Evolutionary conservation across 2,329 filamentous ascomycete species (phyloP), one percentile per base, ranked within the genome.

Genomic region (Furcasterigmium furcatum): DNA sequence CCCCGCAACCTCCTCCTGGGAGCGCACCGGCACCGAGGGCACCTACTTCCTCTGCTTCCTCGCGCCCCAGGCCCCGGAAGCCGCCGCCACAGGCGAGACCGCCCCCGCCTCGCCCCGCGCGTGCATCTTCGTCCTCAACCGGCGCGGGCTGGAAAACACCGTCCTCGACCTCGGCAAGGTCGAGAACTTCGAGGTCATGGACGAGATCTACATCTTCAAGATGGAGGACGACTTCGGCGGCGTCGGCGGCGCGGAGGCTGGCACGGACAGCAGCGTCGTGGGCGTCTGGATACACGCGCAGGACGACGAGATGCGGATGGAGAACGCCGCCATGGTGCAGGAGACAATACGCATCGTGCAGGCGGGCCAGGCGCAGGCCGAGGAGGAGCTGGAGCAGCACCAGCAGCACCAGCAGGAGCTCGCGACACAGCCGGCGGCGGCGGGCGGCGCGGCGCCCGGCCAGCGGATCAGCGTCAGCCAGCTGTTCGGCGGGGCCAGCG

Each of bases 1-100:
- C 50, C 74, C 80, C 39, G 67, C 74, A 5, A 76, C 81, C 3
- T 72, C 79, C 43, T 69, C 74, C 48, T 97, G 94, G 94, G 87
- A 94, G 61, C 95, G 95, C 72, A 80, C 80, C 38, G 87, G 85
- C 46, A 79, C 91, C 10, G 91, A 96, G 66, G 94, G 94, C 32
- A 88, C 89, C 12, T 73, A 97, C 52, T 99, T 97, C 64, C 80
- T 97, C 44, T 95, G 88, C 72, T 78, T 87, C 52, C 76, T 80
- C 59, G 64, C 67, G 54, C 74, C 67, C 51, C n/a, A n/a, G n/a
- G n/a, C n/a, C n/a, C 50, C 71, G 56, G 55, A 62, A 3, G 41
- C 16, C 13, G 9, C 14, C n/a, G 29, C 18, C 13, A n/a, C 30
- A 13, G n/a, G n/a, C n/a, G 30, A 32, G 30, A 16, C 30, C 60